Conservation (phyloP, 1,284 basidiomycete species). For the Moniliophthora roreri region DNA sequence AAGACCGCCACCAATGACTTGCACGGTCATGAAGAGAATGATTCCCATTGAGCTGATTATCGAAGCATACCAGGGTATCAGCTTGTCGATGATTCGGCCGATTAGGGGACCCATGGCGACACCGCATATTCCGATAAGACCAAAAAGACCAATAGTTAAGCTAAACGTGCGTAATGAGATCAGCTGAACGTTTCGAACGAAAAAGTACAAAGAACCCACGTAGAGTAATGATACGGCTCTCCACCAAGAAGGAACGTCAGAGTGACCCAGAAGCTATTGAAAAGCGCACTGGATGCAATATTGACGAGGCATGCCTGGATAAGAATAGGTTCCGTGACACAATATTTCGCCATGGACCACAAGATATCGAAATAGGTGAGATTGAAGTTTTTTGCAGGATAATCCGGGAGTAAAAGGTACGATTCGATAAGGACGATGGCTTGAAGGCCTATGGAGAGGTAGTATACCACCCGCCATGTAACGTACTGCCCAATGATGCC, state of each 20-base stretch:
- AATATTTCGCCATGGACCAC: conserved; percentile 66
- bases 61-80: conserved; percentile 68
- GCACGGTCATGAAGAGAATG: conserved; percentile 43
- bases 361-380: conserved; percentile 63
- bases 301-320: conserved; percentile 63
- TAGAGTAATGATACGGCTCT: conserved; percentile 63
- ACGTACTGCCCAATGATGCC: conserved; percentile 65
- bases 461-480: conserved; percentile 67
- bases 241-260: conserved; percentile 71
- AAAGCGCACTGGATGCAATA: conserved; percentile 55
- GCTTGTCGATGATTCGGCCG: conserved; percentile 59
- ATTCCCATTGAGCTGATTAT: conserved; percentile 45
- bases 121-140: conserved; percentile 68
- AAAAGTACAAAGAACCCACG: conserved; percentile 37
- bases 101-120: conserved; percentile 61
- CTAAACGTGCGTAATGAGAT: conserved; percentile 35
- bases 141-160: conserved; percentile 72
- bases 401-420: conserved; percentile 67
- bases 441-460: conserved; percentile 62
- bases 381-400: conserved; percentile 60
- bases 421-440: conserved; percentile 47
- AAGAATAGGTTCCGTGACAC: conserved; percentile 67
- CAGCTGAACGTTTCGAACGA: not conserved
- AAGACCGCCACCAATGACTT: conserved; percentile 55
- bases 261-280: conserved; percentile 69